A percentile compares a stretch with the other conserved stretches of the same genome.
Conservation (phyloP, 768 basidiomycete genomes). For the Auricularia heimuer region DNA sequence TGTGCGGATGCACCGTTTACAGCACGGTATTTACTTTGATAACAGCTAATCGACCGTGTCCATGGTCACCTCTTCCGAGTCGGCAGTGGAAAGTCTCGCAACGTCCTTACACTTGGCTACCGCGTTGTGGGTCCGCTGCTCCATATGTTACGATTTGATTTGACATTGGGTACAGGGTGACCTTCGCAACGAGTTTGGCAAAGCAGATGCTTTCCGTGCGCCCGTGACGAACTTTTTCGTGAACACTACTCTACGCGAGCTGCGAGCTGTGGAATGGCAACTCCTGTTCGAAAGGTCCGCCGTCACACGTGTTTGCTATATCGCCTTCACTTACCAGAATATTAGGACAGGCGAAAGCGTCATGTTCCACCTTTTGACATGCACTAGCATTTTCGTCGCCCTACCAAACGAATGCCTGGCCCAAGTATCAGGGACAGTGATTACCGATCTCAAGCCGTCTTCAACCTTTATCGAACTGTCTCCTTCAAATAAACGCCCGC, state of each 20-base stretch:
- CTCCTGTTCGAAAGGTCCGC: slow-evolving; percentile 48
- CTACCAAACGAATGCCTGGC: slow-evolving; percentile 78
- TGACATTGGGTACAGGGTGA: not conserved
- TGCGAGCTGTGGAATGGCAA: slow-evolving; percentile 61
- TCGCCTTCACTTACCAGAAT: too few relatives aligned
- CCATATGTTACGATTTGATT: not conserved
- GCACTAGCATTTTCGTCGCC: slow-evolving; percentile 64
- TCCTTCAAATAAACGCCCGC: not conserved
- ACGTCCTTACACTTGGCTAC: slow-evolving; percentile 62
- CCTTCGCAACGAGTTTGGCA: slow-evolving; percentile 27
- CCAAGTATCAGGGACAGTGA: slow-evolving; percentile 68
- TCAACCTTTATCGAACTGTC: slow-evolving; percentile 3
- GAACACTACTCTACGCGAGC: slow-evolving; percentile 64
- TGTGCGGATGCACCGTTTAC: not conserved
- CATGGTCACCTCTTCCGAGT: slow-evolving; percentile 43
- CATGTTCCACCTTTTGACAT: slow-evolving; percentile 68
- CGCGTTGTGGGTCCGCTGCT: slow-evolving; percentile 35
- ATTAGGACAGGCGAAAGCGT: slow-evolving; percentile 65
- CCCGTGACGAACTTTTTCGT: slow-evolving; percentile 51
- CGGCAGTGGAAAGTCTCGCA: slow-evolving; percentile 29
- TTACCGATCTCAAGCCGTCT: slow-evolving; percentile 36
- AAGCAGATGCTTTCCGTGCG: slow-evolving; percentile 28
- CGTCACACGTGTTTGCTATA: too few relatives aligned
- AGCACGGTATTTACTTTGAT: not conserved
- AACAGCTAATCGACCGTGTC: slow-evolving; percentile 51